Evolutionary conservation across 2,329 filamentous ascomycete species (phyloP).

Genomic region (Aureobasidium sp.): DNA sequence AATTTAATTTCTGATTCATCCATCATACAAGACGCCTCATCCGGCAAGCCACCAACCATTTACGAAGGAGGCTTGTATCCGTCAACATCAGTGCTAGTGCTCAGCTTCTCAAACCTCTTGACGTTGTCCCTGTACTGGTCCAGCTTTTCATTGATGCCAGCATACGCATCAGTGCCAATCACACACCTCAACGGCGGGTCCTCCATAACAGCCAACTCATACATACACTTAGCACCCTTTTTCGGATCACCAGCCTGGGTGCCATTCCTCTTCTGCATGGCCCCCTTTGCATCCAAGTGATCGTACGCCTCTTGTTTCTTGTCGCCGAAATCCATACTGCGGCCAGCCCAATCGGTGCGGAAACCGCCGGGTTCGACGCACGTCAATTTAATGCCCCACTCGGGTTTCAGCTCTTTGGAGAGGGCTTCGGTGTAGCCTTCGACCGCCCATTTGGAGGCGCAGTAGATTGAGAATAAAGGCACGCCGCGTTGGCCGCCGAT

Average conservation of each 20-base stretch:
- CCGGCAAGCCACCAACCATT: background rate
- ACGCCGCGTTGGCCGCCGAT: constrained; percentile 43
- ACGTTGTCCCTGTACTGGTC: constrained; percentile 43
- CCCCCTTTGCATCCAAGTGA: constrained; percentile 39
- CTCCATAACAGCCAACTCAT: constrained; percentile 47
- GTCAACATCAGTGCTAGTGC: constrained; percentile 44
- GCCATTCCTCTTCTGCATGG: constrained; percentile 36
- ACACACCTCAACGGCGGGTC: constrained; percentile 48
- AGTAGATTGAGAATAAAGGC: constrained; percentile 37
- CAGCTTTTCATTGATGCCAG: constrained; percentile 44
- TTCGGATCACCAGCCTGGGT: constrained; percentile 45
- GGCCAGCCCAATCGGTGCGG: constrained; percentile 41
- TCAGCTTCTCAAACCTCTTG: constrained; percentile 45
- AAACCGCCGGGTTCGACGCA: constrained; percentile 43
- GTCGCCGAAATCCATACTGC: constrained; percentile 42
- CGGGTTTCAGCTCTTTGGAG: constrained; percentile 37
- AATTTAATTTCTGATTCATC: too few relatives aligned
- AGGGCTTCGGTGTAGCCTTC: constrained; percentile 44
- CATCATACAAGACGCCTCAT: too few relatives aligned
- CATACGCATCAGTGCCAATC: constrained; percentile 49
- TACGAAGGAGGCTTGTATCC: constrained; percentile 28
- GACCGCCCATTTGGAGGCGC: constrained; percentile 40
- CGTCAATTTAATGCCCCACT: constrained; percentile 42
- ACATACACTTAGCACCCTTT: constrained; percentile 45
- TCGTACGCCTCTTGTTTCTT: constrained; percentile 42